phyloP scores from a whole-genome alignment of 1,139 yeast genomes.

The Diutina scorzettiae region DNA sequence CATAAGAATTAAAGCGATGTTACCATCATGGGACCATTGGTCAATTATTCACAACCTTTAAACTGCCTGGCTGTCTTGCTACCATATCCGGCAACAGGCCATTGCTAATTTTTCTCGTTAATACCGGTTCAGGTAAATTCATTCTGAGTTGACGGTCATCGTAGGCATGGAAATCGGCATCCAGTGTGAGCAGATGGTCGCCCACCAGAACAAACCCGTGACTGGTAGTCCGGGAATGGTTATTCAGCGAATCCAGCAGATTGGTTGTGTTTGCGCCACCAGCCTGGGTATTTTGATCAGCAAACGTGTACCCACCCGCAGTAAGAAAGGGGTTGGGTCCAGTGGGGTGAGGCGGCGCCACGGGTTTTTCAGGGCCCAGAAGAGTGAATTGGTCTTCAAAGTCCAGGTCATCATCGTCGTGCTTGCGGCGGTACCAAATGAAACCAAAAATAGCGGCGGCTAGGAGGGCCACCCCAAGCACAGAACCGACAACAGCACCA shows the following conservation, averaged over 20 bases:
- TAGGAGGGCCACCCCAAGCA: slow-evolving; percentile 31
- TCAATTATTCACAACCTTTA: slow-evolving; percentile 34
- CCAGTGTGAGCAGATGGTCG: slow-evolving; percentile 5
- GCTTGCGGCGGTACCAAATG: slow-evolving; percentile 24
- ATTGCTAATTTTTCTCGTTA: slow-evolving; percentile 25
- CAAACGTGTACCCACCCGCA: slow-evolving; percentile 9
- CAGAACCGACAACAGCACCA: slow-evolving; percentile 57
- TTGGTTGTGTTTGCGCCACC: slow-evolving; percentile 1
- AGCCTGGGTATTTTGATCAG: background rate
- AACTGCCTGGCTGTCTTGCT: slow-evolving; percentile 32
- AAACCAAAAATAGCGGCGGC: slow-evolving; percentile 27
- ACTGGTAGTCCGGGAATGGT: slow-evolving; percentile 2
- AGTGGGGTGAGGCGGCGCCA: slow-evolving; percentile 9
- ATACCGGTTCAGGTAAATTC: slow-evolving; percentile 2
- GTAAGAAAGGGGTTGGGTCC: slow-evolving; percentile 17
- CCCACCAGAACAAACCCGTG: slow-evolving; percentile 5
- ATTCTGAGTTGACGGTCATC: background rate
- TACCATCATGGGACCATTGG: no score
- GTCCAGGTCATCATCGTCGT: slow-evolving; percentile 21
- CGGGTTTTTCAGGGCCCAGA: slow-evolving; percentile 7
- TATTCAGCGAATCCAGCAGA: slow-evolving; percentile 1
- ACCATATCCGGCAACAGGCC: slow-evolving; percentile 62
- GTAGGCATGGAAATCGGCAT: slow-evolving; percentile 3
- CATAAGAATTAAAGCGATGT: no score
- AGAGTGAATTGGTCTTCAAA: slow-evolving; percentile 11